Evolutionary conservation across 768 basidiomycete species (phyloP).

Genomic region (Trametes meyenii): DNA sequence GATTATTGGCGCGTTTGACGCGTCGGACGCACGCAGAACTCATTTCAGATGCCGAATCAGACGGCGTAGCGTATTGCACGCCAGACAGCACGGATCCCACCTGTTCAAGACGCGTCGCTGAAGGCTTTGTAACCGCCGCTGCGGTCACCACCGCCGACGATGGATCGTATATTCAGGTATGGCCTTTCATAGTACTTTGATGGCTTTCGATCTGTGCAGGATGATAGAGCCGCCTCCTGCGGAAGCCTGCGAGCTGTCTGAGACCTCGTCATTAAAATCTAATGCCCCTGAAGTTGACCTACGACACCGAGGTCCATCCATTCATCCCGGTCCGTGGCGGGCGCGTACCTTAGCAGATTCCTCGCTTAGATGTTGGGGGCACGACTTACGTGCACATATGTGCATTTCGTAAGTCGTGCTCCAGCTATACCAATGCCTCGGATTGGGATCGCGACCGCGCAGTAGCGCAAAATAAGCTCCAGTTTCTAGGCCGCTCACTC

Average conservation of each 20-base stretch:
- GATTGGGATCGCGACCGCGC: no score
- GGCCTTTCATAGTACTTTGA: background rate
- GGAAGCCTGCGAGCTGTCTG: no score
- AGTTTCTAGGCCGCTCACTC: no score
- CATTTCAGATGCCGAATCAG: constrained; percentile 43
- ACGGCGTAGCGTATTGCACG: constrained; percentile 42
- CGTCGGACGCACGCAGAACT: constrained; percentile 33
- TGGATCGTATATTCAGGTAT: constrained; percentile 44
- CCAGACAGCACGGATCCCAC: constrained; percentile 27
- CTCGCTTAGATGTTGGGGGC: background rate
- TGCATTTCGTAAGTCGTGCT: background rate
- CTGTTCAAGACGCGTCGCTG: constrained; percentile 36
- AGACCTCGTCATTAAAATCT: no score
- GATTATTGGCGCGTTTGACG: background rate
- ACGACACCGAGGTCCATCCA: no score
- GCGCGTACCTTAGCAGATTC: no score
- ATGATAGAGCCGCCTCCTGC: no score
- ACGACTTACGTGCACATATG: background rate
- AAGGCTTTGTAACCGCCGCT: constrained; percentile 43
- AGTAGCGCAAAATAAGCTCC: no score
- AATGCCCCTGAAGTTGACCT: no score
- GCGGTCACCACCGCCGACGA: constrained; percentile 38
- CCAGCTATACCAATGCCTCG: background rate
- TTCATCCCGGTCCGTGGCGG: no score
- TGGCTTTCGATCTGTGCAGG: background rate